These are phyloP conservation scores for Hygrocybe punicea DNA, from an alignment of 768 basidiomycete species.

Conservation along the genomic window DNA sequence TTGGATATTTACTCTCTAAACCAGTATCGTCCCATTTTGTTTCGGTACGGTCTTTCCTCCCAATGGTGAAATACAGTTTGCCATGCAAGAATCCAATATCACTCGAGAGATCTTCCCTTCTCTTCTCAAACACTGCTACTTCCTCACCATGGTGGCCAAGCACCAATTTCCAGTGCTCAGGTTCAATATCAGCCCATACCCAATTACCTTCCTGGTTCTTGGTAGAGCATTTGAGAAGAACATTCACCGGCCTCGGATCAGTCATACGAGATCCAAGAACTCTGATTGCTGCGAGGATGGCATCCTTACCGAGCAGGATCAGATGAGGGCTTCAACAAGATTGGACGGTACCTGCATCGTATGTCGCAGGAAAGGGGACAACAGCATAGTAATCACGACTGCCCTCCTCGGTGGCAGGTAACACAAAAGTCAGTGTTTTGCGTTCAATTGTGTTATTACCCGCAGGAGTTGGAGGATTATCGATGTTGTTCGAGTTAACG, in stretches of 20 bases:
- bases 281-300: background rate
- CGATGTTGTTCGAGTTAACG: too few relatives aligned
- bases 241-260: background rate
- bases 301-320: background rate
- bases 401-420: background rate
- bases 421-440: background rate
- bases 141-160: background rate
- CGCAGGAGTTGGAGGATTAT: too few relatives aligned
- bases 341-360: background rate
- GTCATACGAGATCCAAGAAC: background rate
- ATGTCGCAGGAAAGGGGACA: background rate
- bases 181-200: conserved; percentile 1
- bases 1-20: background rate
- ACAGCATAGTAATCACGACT: background rate
- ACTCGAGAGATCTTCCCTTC: background rate
- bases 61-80: background rate
- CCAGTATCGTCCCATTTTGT: background rate
- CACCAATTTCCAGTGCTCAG: background rate
- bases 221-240: background rate
- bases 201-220: background rate
- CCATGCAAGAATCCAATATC: background rate
- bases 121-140: background rate
- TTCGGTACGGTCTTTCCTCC: background rate
- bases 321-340: background rate
- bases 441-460: background rate